Base-by-base conservation (phyloP, 208 protist genomes). In the Trypanosoma boissoni region DNA sequence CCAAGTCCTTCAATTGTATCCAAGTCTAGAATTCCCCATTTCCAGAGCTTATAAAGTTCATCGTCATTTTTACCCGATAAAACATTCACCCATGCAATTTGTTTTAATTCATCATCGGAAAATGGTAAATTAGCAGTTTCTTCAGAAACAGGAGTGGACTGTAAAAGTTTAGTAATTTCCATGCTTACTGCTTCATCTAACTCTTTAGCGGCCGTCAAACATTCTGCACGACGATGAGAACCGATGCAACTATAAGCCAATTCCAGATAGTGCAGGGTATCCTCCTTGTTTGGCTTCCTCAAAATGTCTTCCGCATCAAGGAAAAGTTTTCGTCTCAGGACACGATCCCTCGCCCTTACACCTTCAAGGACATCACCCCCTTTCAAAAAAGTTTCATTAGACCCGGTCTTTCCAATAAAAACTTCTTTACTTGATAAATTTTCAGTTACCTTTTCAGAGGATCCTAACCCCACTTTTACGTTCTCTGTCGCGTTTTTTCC, bases 291-390 rank as follows among this genome's bases (percentile, higher is more conserved):
- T 37, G 41, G 55, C 46, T 62, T 73, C 44, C 83, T 64, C 56
- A 94, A 46, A 3, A 94, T 74, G 28, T 94, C 87, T 46, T 91
- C 76, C 0, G 73, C 68, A 28, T 91, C 78, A 7, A 70, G 55
- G 24, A 85, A 78, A 3, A 88, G 52, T 36, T 61, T 68, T 32
- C 65, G 54, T 41, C 72, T 50, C 29, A 66, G 24, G 12, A 68
- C 21, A 48, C 63, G 48, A 32, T 79, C 46, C 9, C 68, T 64
- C 27, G 67, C 70, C 2, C 49, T 60, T 3, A 89, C 57, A 34
- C 82, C 70, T 18, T 83, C 65, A 8, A 70, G 6, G 7, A 86
- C 79, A 46, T 92, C 85, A 26, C 78, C 58, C 1, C 85, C 77
- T 37, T 68, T 65, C n/a, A 66, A 70, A 52, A 78, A 92, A 1